Base-by-base conservation (phyloP, 768 basidiomycete species). In the Naganishia antarctica region DNA sequence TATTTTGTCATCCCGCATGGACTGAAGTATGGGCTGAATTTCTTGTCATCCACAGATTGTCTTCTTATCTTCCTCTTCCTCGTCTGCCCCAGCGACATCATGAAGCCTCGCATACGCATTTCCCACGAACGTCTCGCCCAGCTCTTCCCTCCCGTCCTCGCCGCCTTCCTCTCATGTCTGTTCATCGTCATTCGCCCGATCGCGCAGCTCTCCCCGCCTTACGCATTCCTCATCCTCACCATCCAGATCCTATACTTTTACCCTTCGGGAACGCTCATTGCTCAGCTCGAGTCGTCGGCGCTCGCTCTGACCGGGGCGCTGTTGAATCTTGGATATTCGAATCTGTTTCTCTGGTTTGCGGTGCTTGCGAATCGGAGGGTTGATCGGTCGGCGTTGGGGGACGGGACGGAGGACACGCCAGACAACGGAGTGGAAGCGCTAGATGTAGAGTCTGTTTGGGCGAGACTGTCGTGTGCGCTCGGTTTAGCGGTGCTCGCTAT, bases 291-390 rank as follows among this genome's bases (percentile, higher is more conserved):
- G 31, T 58, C 51, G 7, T 40, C 63, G 18, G 41, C 41, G 3
- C 41, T 63, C 1, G 48, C 50, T 2, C 58, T 66, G 16, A 40
- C 46, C 13, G 65, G 65, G 4, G 65, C 34, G 5, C 34, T 62
- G 21, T 13, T 67, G 4, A 34, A 43, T 23, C 48, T 67, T 3
- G 66, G 50, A 15, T 62, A 63, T 28, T 34, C 51, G 32, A 53
- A 67, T 23, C n/a, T 67, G 25, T 58, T 67, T 37, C 41, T 67
- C 13, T 67, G 46, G 25, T 67, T 67, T 51, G 66, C 66, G 28
- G 51, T 67, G 8, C 61, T 67, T 40, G 61, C 61, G 43, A 67
- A 67, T 29, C 50, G 61, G 6, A 28, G 3, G 26, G 41, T 28
- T 11, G 4, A n/a, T n/a, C n/a, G n/a, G n/a, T n/a, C n/a, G n/a